A percentile compares a stretch with the other conserved stretches of the same genome.
Conservation (phyloP, 108 stramenopile genomes). For the Stephanodiscus triporus region DNA sequence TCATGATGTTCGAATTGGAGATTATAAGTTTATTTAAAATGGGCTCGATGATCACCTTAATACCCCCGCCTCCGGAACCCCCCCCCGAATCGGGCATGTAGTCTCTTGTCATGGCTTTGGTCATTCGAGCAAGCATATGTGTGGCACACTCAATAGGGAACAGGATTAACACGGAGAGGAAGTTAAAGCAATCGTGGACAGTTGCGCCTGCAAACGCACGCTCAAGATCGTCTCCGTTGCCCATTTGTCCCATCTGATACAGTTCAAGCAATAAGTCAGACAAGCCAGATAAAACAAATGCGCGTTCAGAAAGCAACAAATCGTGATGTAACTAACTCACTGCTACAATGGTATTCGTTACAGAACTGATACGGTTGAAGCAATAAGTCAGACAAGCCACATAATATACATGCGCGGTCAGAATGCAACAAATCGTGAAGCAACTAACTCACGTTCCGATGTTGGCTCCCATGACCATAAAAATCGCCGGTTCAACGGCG, state of each 20-base stretch:
- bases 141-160: conserved; percentile 80
- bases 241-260: conserved; percentile 75
- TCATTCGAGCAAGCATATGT: conserved; percentile 61
- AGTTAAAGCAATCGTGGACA: conserved; percentile 94
- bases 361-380: conserved; percentile 22
- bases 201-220: conserved; percentile 92
- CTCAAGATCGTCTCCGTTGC: conserved; percentile 84
- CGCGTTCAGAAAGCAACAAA: neutral
- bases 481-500: conserved; percentile 69
- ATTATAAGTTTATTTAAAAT: conserved; percentile 70
- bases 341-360: conserved; percentile 77
- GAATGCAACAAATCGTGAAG: neutral
- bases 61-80: conserved; percentile 77
- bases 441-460: conserved; percentile 81
- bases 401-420: neutral
- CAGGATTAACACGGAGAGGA: conserved; percentile 76
- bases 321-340: conserved; percentile 48
- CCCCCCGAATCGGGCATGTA: conserved; percentile 42
- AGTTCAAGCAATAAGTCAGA: neutral
- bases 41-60: conserved; percentile 79
- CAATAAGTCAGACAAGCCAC: neutral
- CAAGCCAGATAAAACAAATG: neutral
- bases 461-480: conserved; percentile 93
- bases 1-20: conserved; percentile 81
- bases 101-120: conserved; percentile 66